A percentile compares a stretch with the other conserved stretches of the same genome.
Conservation (phyloP, 495 filamentous ascomycete species). For the Symbiotaphrina buchneri region DNA sequence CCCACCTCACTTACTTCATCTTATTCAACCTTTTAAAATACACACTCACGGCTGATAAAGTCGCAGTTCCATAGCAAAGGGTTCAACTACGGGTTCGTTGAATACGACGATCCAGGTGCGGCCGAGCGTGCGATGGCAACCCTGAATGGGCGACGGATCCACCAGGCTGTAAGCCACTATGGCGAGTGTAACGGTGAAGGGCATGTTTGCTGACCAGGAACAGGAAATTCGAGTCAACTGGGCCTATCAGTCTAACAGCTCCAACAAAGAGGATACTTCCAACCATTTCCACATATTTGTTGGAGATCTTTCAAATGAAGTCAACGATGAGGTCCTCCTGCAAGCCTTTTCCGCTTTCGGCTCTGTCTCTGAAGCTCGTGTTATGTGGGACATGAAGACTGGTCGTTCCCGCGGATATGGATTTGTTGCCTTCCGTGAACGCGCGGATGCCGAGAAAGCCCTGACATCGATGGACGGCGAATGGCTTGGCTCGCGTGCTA, state of each 20-base stretch:
- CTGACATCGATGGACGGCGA: slow-evolving; percentile 96
- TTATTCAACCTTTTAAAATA: background rate
- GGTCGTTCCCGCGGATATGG: slow-evolving; percentile 93
- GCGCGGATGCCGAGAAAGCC: slow-evolving; percentile 84
- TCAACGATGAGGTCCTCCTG: slow-evolving; percentile 86
- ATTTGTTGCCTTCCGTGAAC: slow-evolving; percentile 95
- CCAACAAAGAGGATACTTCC: slow-evolving; percentile 92
- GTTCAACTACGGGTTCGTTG: slow-evolving; percentile 97
- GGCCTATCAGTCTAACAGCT: slow-evolving; percentile 93
- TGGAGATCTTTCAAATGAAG: slow-evolving; percentile 93
- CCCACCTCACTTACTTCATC: slow-evolving; percentile 4
- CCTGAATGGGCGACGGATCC: slow-evolving; percentile 82
- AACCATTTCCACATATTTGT: slow-evolving; percentile 99
- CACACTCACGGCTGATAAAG: slow-evolving; percentile 1
- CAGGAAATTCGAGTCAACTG: slow-evolving; percentile 99
- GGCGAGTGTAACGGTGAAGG: slow-evolving; percentile 3
- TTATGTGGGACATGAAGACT: slow-evolving; percentile 99
- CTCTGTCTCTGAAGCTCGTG: slow-evolving; percentile 90
- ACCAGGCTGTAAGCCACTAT: slow-evolving; percentile 60
- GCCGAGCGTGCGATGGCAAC: slow-evolving; percentile 96
- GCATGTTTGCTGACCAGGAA: slow-evolving; percentile 2
- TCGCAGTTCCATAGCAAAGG: slow-evolving; percentile 63
- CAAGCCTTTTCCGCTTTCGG: slow-evolving; percentile 97
- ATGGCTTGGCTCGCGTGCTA: slow-evolving; percentile 96
- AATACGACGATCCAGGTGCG: slow-evolving; percentile 93